These are phyloP conservation scores for Middelhovenomyces tepae DNA, from an alignment of 805 yeast species.

Conservation along the genomic window DNA sequence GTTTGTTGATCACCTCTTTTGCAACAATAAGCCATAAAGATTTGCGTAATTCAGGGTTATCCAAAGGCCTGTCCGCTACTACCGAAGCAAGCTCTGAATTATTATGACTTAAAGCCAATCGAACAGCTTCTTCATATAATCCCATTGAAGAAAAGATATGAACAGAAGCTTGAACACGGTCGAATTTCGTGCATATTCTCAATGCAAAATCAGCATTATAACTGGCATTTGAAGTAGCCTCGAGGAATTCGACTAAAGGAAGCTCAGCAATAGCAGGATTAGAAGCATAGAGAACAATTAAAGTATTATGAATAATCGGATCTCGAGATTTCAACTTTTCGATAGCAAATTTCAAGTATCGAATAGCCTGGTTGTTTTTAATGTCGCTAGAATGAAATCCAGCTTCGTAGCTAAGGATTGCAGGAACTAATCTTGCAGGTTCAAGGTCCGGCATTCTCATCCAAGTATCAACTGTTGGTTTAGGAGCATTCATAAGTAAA, in stretches of 20 bases:
- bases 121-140: conserved; percentile 72
- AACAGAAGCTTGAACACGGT: conserved; percentile 58
- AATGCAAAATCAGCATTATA: conserved; percentile 71
- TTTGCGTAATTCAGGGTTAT: conserved; percentile 48
- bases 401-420: conserved; percentile 56
- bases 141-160: conserved; percentile 59
- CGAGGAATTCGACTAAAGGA: conserved; percentile 43
- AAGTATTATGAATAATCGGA: conserved; percentile 55
- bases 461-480: conserved; percentile 72
- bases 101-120: conserved; percentile 55
- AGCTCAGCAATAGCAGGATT: conserved; percentile 36
- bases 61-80: conserved; percentile 48
- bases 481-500: conserved; percentile 58
- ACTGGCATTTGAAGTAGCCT: conserved; percentile 25
- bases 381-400: conserved; percentile 21
- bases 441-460: conserved; percentile 46
- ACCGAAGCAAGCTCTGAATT: conserved; percentile 49
- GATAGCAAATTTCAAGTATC: conserved; percentile 51
- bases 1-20: conserved; percentile 32
- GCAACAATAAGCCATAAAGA: conserved; percentile 67
- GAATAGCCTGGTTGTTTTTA: conserved; percentile 52
- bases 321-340: conserved; percentile 36
- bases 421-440: conserved; percentile 61
- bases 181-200: conserved; percentile 56
- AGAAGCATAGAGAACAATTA: conserved; percentile 57